Evolutionary conservation across 352 stramenopile genomes (phyloP).

Genomic region (Sclerospora graminicola): DNA sequence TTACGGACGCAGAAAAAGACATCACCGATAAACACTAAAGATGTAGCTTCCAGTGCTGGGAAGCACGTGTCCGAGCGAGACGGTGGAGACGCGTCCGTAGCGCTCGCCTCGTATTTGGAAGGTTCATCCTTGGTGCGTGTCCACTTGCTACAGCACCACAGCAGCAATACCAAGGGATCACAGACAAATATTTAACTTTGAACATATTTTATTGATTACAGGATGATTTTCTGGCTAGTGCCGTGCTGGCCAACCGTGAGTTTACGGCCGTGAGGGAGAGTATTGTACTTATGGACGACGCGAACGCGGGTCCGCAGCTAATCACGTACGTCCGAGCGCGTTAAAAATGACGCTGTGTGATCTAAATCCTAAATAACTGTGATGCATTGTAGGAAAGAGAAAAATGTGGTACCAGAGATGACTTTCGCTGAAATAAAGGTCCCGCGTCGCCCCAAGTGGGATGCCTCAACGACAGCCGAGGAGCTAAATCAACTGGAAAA

Average conservation of each 20-base stretch:
- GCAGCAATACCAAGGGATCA: background rate
- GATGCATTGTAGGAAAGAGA: constrained; percentile 27
- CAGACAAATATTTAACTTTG: background rate
- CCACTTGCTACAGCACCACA: background rate
- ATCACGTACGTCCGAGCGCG: constrained; percentile 40
- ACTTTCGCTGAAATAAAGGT: constrained; percentile 94
- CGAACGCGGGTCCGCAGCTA: constrained; percentile 40
- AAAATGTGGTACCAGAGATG: constrained; percentile 65
- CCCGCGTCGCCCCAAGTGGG: constrained; percentile 93
- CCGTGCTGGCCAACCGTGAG: constrained; percentile 85
- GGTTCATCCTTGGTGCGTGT: constrained; percentile 59
- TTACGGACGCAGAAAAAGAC: constrained; percentile 69
- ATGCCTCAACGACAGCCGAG: constrained; percentile 88
- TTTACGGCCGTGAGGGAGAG: constrained; percentile 88
- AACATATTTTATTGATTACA: constrained; percentile 12
- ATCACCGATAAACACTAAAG: constrained; percentile 49
- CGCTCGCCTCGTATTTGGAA: constrained; percentile 79
- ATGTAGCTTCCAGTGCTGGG: constrained; percentile 73
- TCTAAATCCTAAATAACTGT: background rate
- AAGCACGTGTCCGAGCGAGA: constrained; percentile 79
- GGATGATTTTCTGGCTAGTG: constrained; percentile 90
- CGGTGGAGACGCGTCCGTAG: constrained; percentile 69
- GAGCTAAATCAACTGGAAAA: constrained; percentile 95
- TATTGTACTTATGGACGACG: constrained; percentile 70
- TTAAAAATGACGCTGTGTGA: background rate